A percentile compares a stretch with the other conserved stretches of the same genome.
phyloP scores from a whole-genome alignment of 305 asterid species.

The Euphrasia arctica region DNA sequence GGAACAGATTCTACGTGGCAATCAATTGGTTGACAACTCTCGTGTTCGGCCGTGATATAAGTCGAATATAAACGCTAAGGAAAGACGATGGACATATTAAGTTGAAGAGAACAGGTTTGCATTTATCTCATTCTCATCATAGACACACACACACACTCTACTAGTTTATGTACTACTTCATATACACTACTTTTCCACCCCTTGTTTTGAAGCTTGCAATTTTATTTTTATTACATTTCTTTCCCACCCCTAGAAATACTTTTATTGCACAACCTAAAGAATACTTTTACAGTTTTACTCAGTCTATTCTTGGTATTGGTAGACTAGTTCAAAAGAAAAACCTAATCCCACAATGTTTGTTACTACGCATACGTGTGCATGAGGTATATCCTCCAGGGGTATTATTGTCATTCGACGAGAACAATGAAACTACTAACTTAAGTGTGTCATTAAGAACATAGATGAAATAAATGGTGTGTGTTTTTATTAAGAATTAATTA shows the following conservation, averaged over 20 bases:
- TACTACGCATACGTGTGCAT: neutral
- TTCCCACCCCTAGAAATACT: neutral
- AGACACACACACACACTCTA: neutral
- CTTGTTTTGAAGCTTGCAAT: neutral
- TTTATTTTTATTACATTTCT: neutral
- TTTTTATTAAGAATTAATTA: too few relatives aligned
- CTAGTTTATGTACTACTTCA: neutral
- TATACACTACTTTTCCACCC: neutral
- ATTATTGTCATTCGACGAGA: slow-evolving; percentile 3
- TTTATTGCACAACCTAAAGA: neutral
- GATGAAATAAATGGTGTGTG: neutral
- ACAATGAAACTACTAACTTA: neutral
- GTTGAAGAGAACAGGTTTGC: slow-evolving; percentile 4
- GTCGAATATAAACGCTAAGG: slow-evolving; percentile 47
- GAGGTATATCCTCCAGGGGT: neutral
- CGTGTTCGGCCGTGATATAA: slow-evolving; percentile 83
- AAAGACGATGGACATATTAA: slow-evolving; percentile 5
- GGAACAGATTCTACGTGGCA: slow-evolving; percentile 85
- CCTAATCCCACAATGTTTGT: neutral
- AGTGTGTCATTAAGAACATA: neutral
- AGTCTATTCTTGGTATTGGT: too few relatives aligned
- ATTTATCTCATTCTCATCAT: neutral
- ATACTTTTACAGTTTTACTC: too few relatives aligned
- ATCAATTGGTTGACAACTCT: slow-evolving; percentile 82
- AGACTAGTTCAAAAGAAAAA: slow-evolving; percentile 18